Conservation (phyloP, 305 asterid genomes). For the Fraxinus paxiana region DNA sequence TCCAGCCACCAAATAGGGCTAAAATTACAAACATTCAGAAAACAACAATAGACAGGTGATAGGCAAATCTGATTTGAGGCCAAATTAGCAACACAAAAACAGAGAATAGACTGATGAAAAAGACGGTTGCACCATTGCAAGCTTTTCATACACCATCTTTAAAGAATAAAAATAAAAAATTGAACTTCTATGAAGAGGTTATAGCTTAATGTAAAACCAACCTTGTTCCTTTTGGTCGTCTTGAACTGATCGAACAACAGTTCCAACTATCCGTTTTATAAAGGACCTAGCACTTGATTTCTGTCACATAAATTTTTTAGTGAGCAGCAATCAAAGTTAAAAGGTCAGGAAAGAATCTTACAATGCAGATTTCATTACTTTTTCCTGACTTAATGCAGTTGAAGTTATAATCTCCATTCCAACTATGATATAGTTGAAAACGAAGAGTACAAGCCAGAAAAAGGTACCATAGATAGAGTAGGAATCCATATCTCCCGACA, state of each 20-base stretch:
- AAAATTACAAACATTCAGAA: neutral
- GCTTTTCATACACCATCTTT: neutral
- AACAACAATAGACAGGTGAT: neutral
- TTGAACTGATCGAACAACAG: slow-evolving; percentile 92
- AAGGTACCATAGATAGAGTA: slow-evolving; percentile 3
- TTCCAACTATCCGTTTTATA: slow-evolving; percentile 79
- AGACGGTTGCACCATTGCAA: neutral
- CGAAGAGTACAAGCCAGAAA: neutral
- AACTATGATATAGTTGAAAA: slow-evolving; percentile 3
- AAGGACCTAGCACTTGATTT: slow-evolving; percentile 65
- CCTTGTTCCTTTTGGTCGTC: slow-evolving; percentile 97
- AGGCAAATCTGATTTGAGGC: neutral
- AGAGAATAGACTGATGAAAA: neutral
- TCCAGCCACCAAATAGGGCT: slow-evolving; percentile 4
- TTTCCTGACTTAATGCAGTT: neutral
- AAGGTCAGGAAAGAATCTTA: slow-evolving; percentile 12
- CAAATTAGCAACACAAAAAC: neutral
- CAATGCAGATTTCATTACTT: slow-evolving; percentile 1
- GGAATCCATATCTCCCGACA: neutral
- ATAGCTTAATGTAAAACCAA: slow-evolving; percentile 26
- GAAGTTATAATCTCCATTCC: neutral
- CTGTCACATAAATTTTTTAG: slow-evolving; percentile 41
- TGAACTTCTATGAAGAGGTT: slow-evolving; percentile 5
- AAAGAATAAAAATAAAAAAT: neutral
- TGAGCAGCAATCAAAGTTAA: slow-evolving; percentile 25